Percentiles rank a stretch among this genome's conserved stretches.
Conservation (phyloP, 148 eudicot species). For the Heliamphora exappendiculata region DNA sequence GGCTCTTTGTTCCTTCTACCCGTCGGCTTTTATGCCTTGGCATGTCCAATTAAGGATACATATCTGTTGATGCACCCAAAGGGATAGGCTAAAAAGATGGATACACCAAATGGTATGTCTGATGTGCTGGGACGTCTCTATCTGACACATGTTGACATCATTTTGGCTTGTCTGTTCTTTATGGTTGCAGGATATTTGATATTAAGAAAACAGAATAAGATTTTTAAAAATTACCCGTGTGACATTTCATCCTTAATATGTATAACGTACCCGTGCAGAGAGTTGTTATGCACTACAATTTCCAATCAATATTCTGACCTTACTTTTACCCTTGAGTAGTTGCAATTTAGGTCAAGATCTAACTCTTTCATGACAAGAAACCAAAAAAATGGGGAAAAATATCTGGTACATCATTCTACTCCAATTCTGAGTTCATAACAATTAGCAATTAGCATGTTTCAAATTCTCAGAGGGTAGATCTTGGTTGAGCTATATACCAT, state of each 20-base stretch:
- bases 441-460: no score
- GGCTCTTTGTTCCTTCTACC: neutral
- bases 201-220: neutral
- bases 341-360: no score
- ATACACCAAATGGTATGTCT: neutral
- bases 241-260: neutral
- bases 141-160: no score
- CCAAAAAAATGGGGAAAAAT: no score
- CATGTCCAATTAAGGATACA: neutral
- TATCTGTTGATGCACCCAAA: neutral
- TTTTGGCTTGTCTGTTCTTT: neutral
- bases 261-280: neutral
- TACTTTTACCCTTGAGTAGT: neutral
- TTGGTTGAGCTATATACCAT: neutral
- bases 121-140: no score
- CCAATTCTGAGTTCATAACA: neutral
- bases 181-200: neutral
- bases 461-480: no score
- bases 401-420: neutral
- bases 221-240: neutral
- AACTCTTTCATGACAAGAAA: no score
- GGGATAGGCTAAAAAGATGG: neutral
- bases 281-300: neutral
- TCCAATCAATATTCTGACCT: neutral
- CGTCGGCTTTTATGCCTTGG: neutral